Evolutionary conservation across 75 land plant species (phyloP).

Genomic region (Cunninghamia lanceolata): DNA sequence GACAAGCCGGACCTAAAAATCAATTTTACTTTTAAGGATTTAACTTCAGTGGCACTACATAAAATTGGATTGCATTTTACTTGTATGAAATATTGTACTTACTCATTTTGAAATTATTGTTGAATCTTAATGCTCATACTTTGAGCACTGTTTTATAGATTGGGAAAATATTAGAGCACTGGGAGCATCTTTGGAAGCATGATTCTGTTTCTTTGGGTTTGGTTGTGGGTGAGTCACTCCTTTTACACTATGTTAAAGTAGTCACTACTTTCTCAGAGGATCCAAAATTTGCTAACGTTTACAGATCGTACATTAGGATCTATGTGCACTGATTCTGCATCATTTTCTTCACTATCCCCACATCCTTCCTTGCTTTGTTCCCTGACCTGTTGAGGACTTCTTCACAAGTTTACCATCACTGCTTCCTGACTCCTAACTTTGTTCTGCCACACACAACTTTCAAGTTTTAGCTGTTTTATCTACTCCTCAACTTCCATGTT

Average conservation of each 20-base stretch:
- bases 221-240: no score
- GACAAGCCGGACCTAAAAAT: no score
- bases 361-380: slow-evolving; percentile 25
- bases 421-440: slow-evolving; percentile 53
- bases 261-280: no score
- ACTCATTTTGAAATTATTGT: neutral
- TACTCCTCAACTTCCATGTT: slow-evolving; percentile 65
- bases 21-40: no score
- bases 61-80: neutral
- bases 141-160: no score
- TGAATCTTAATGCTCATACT: no score
- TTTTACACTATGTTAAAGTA: no score
- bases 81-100: neutral
- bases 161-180: no score
- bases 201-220: no score
- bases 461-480: slow-evolving; percentile 44
- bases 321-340: slow-evolving; percentile 70
- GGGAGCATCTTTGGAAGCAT: neutral
- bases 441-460: slow-evolving; percentile 59
- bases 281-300: neutral
- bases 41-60: neutral
- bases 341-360: slow-evolving; percentile 38
- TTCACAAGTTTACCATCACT: slow-evolving; percentile 43
- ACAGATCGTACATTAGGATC: no score
- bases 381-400: slow-evolving; percentile 44